A percentile compares a stretch with the other conserved stretches of the same genome.
Evolutionary conservation across 768 basidiomycete species (phyloP).

Genomic region (Terana coerulea): DNA sequence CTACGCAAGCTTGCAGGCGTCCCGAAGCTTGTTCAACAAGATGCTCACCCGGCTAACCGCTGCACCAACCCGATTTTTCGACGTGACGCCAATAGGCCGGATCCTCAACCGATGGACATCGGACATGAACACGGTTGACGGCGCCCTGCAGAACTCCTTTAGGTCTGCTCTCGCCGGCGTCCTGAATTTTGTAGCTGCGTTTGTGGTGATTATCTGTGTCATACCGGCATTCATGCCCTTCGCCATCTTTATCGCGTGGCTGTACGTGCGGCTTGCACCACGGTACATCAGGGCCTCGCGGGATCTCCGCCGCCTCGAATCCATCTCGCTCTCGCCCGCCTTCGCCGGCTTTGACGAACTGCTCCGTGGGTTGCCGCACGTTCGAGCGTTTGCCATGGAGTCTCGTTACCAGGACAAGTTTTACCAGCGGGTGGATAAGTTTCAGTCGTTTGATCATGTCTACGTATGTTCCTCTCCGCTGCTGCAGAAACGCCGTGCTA

Average conservation of each 20-base stretch:
- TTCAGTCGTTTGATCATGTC: constrained; percentile 68
- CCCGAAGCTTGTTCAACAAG: constrained; percentile 52
- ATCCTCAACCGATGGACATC: constrained; percentile 75
- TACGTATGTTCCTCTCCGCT: constrained; percentile 35
- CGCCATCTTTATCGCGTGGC: constrained; percentile 63
- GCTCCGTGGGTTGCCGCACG: constrained; percentile 59
- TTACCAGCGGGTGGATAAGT: constrained; percentile 54
- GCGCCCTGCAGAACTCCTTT: constrained; percentile 53
- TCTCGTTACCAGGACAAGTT: constrained; percentile 60
- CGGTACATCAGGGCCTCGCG: constrained; percentile 58
- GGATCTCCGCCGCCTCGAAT: constrained; percentile 65
- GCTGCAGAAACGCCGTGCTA: background rate
- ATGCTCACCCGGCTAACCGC: constrained; percentile 53
- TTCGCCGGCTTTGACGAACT: constrained; percentile 75
- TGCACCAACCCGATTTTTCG: constrained; percentile 69
- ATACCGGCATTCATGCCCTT: constrained; percentile 65
- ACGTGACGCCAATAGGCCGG: constrained; percentile 69
- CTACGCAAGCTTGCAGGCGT: constrained; percentile 66
- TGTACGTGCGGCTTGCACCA: constrained; percentile 62
- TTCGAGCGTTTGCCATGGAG: constrained; percentile 73
- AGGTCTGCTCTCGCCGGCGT: constrained; percentile 51
- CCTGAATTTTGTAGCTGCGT: constrained; percentile 60
- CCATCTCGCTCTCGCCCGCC: constrained; percentile 63
- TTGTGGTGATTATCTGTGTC: constrained; percentile 57
- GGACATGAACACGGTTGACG: constrained; percentile 74